A percentile compares a stretch with the other conserved stretches of the same genome.
phyloP scores from a whole-genome alignment of 305 asterid genomes.

The Fraxinus sp. region DNA sequence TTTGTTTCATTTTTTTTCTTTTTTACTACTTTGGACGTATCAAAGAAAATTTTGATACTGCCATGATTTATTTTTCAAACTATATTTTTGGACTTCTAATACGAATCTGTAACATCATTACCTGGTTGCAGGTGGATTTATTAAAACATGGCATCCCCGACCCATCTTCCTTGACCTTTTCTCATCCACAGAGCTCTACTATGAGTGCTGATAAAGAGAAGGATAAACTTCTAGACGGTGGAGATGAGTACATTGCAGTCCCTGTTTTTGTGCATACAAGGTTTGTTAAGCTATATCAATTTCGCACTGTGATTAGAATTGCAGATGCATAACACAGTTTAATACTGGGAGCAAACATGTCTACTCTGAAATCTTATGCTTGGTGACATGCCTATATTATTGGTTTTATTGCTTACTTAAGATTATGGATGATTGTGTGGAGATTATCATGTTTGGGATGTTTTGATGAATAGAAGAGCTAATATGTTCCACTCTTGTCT shows the following conservation, averaged over 20 bases:
- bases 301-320: not conserved
- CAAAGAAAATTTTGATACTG: not conserved
- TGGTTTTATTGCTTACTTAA: not conserved
- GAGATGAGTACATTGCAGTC: constrained; percentile 69
- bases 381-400: not conserved
- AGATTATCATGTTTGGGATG: constrained; percentile 3
- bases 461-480: not conserved
- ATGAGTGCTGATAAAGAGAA: constrained; percentile 59
- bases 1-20: constrained; percentile 2
- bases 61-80: not conserved
- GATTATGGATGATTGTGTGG: not conserved
- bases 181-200: constrained; percentile 56
- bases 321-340: not conserved
- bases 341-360: not conserved
- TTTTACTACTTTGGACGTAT: not conserved
- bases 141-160: constrained; percentile 86
- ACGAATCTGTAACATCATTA: constrained; percentile 12
- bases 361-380: not conserved
- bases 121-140: constrained; percentile 65
- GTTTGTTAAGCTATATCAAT: constrained; percentile 28
- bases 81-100: constrained; percentile 1
- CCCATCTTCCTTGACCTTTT: constrained; percentile 68
- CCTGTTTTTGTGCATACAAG: constrained; percentile 83
- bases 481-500: not conserved
- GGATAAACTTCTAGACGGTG: constrained; percentile 47